Conservation (phyloP, 768 basidiomycete genomes). For the Pulveroboletus ravenelii region DNA sequence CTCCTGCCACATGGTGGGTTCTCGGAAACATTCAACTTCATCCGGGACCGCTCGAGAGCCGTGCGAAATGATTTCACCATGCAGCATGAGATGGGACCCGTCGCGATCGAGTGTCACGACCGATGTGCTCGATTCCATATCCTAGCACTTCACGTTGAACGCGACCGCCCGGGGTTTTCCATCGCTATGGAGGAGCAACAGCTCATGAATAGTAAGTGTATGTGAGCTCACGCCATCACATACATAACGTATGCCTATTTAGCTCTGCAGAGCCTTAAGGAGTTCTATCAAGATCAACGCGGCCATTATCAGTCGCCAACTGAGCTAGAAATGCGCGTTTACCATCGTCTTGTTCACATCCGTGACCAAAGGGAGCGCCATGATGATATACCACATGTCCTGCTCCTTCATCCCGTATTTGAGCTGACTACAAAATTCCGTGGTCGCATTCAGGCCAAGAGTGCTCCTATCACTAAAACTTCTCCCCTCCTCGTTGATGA, state of each 20-base stretch:
- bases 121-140: slow-evolving; percentile 94
- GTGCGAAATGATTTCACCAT: slow-evolving; percentile 93
- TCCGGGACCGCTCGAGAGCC: slow-evolving; percentile 86
- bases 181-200: slow-evolving; percentile 80
- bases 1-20: slow-evolving; percentile 71
- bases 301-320: slow-evolving; percentile 65
- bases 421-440: slow-evolving; percentile 80
- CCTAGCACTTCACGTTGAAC: slow-evolving; percentile 65
- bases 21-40: slow-evolving; percentile 69
- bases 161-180: slow-evolving; percentile 54
- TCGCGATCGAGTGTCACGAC: slow-evolving; percentile 88
- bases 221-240: not conserved
- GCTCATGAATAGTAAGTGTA: slow-evolving; percentile 77
- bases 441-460: slow-evolving; percentile 71
- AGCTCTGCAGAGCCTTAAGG: slow-evolving; percentile 91
- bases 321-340: slow-evolving; percentile 94
- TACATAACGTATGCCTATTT: not conserved
- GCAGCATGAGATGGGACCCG: slow-evolving; percentile 72
- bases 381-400: slow-evolving; percentile 63
- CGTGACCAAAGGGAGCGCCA: slow-evolving; percentile 76
- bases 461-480: slow-evolving; percentile 68
- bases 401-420: slow-evolving; percentile 72
- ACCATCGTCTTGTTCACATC: slow-evolving; percentile 88
- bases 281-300: slow-evolving; percentile 86
- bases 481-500: slow-evolving; percentile 58